Evolutionary conservation across 495 filamentous ascomycete species (phyloP), one percentile per base, ranked within the genome.

Genomic region (Penicillium parvum): DNA sequence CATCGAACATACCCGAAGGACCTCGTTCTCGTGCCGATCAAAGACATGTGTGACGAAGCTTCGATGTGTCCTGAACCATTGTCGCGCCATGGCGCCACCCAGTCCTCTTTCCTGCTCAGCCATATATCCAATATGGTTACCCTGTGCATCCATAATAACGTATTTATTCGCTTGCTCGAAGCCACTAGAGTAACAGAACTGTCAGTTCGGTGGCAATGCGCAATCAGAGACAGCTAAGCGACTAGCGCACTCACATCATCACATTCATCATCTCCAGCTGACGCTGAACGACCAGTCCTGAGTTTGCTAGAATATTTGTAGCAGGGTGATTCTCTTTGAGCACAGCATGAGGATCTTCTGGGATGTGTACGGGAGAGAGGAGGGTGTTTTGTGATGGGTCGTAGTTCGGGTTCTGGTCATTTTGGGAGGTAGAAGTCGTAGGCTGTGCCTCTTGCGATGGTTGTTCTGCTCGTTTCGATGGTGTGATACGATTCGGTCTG

Each of bases 131-230:
- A 86, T 69, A 46, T 84, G 81, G 21, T 78, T 77, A 5, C 83
- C 83, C 21, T 76, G 65, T n/a, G 78, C 79, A 67, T 84, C 77
- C 74, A 85, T 77, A 36, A 86, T 84, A 19, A 83, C 73, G 53
- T 86, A 86, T 55, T 75, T 77, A 47, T 86, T 85, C 11, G 83
- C 82, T 60, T 86, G 83, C 61, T 86, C 82, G 46, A 84, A 86
- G 0, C 83, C 81, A 28, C 72, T 74, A 23, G 10, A n/a, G n/a
- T n/a, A n/a, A n/a, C 14, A 14, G 11, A 34, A 16, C 25, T 3
- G 19, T 1, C 27, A 39, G 3, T 12, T 15, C 1, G 12, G n/a
- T 8, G 18, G 8, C 7, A 27, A 17, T 10, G 32, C n/a, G 1
- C 3, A 10, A 28, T 14, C 10, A 12, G 1, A 3, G 9, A 14